Evolutionary conservation across 2,329 filamentous ascomycete species (phyloP).

Genomic region (Talaromyces verruculosus): DNA sequence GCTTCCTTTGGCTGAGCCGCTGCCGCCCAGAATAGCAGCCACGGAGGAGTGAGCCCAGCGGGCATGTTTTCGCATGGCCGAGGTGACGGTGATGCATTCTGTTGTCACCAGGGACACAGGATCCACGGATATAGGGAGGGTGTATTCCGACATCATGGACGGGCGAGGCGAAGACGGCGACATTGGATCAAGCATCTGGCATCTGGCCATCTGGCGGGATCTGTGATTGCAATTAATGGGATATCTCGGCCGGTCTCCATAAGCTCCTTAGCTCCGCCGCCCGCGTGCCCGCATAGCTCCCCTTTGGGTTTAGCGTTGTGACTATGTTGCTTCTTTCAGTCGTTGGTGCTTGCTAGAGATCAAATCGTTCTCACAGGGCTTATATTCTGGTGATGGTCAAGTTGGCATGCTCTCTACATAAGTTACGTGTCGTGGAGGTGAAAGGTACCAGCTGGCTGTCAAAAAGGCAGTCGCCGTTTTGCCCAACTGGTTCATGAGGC

Average conservation of each 20-base stretch:
- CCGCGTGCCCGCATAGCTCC: constrained; percentile 28
- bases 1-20: constrained; percentile 48
- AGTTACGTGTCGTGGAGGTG: neutral
- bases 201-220: constrained; percentile 21
- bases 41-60: constrained; percentile 96
- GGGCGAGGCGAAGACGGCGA: constrained; percentile 6
- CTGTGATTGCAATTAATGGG: neutral
- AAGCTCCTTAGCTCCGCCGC: constrained; percentile 18
- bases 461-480: neutral
- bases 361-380: too few species aligned
- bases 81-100: constrained; percentile 98
- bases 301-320: constrained; percentile 29
- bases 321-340: neutral
- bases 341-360: neutral
- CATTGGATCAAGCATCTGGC: constrained; percentile 9
- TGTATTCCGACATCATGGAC: constrained; percentile 35
- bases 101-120: constrained; percentile 92
- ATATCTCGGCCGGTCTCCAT: neutral
- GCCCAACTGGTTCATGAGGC: neutral
- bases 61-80: constrained; percentile 95
- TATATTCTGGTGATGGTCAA: too few species aligned
- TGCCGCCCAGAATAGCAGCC: constrained; percentile 86
- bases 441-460: neutral
- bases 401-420: too few species aligned
- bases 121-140: constrained; percentile 77